Conservation (phyloP, 331 rosid genomes). For the Quercus tomentella region DNA sequence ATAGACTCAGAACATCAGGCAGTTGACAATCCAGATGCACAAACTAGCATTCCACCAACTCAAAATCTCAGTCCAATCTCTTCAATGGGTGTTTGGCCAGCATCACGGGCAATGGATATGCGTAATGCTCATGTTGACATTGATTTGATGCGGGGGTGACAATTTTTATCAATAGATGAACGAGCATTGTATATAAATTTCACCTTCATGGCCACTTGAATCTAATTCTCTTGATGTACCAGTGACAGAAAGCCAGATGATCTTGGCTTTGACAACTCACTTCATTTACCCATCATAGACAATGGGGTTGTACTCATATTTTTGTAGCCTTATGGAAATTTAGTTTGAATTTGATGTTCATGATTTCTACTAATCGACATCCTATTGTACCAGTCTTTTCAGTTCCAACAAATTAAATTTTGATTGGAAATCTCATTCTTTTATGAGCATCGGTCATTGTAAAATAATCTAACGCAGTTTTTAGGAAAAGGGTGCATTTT, state of each 20-base stretch:
- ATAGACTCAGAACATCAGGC: slow-evolving; percentile 53
- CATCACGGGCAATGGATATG: slow-evolving; percentile 69
- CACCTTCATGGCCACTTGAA: slow-evolving; percentile 32
- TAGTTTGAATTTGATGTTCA: slow-evolving; percentile 24
- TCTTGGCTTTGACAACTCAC: slow-evolving; percentile 32
- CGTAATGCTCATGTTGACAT: slow-evolving; percentile 72
- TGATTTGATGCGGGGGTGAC: slow-evolving; percentile 95
- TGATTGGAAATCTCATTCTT: slow-evolving; percentile 1
- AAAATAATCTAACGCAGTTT: neutral
- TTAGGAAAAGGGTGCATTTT: neutral
- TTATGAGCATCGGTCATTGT: slow-evolving; percentile 6
- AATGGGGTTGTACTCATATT: slow-evolving; percentile 40
- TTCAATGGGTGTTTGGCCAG: slow-evolving; percentile 64
- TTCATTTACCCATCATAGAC: slow-evolving; percentile 36
- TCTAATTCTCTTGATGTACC: slow-evolving; percentile 40
- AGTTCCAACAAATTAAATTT: slow-evolving; percentile 10
- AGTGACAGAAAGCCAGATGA: slow-evolving; percentile 38
- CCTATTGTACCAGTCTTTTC: neutral
- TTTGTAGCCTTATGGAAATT: slow-evolving; percentile 31
- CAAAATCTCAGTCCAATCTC: slow-evolving; percentile 58
- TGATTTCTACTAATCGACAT: slow-evolving; percentile 12
- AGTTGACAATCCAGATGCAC: slow-evolving; percentile 45
- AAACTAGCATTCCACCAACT: slow-evolving; percentile 37
- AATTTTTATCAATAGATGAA: neutral
- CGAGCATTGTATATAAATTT: slow-evolving; percentile 33